Evolutionary conservation across 345 rosid species (phyloP), one percentile per base, ranked within the genome.

Genomic region (Pistacia integerrima): DNA sequence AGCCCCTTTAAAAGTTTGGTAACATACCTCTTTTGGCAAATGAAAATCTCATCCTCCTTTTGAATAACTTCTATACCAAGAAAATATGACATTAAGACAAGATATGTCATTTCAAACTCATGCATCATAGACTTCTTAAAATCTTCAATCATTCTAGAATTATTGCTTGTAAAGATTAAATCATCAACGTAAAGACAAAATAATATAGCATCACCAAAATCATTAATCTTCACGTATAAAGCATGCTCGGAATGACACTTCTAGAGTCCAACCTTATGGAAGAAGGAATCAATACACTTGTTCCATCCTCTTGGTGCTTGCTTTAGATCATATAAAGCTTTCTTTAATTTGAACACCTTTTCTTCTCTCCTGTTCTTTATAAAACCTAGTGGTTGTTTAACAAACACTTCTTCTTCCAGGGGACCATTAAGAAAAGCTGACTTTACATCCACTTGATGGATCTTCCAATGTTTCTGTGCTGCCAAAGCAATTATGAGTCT

Each of bases 61-160:
- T 81, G 33, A 16, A n/a, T 16, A 6, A 73, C 67, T 36, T 77
- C 61, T 1, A 81, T 72, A 3, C 77, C 74, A 3, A 76, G 64
- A 18, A 22, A 76, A 49, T 80, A 60, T 4, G 9, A 1, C n/a
- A 0, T 70, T 3, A 72, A 4, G 0, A 69, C 73, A 18, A 71
- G 48, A 17, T 73, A 12, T 0, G 64, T 57, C 74, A 72, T 79
- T 74, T 79, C 38, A 20, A 73, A 69, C 16, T 74, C 64, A 4
- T 41, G 10, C n/a, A 20, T 35, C 74, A 71, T 65, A 0, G 5
- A 5, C 14, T 54, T 35, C 28, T 77, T 72, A 18, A 72, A 77
- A 1, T 36, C 49, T 30, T 72, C 72, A 36, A 77, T 2, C 35
- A 64, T 51, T 11, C 8, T 1, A 1, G 12, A 3, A 54, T 35